Conservation (phyloP, 2,329 filamentous ascomycete genomes). For the Blastomyces emzantsi region DNA sequence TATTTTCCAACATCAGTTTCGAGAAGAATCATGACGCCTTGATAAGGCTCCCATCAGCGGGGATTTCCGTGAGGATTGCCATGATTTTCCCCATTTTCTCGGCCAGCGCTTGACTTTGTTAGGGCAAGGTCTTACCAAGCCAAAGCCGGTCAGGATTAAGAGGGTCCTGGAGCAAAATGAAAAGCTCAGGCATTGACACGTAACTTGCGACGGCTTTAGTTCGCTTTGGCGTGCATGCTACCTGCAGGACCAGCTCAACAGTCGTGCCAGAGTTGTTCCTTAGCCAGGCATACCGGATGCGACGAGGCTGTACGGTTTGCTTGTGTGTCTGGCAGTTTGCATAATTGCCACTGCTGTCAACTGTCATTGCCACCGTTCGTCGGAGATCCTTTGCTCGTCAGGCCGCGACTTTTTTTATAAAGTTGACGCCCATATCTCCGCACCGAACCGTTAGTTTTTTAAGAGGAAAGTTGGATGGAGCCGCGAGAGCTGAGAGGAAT, state of each 20-base stretch:
- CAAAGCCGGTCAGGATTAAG: constrained; percentile 20
- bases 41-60: background rate
- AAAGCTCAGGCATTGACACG: constrained; percentile 26
- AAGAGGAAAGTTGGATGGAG: background rate
- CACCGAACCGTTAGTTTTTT: background rate
- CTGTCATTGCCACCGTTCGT: constrained; percentile 19
- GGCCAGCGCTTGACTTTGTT: constrained; percentile 5
- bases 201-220: constrained; percentile 16
- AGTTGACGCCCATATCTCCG: background rate
- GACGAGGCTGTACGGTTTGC: background rate
- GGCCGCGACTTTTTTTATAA: background rate
- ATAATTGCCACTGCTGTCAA: constrained; percentile 18
- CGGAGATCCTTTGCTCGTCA: background rate
- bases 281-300: background rate
- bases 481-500: background rate
- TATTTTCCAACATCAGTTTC: background rate
- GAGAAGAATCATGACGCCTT: background rate
- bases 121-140: constrained; percentile 3
- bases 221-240: constrained; percentile 13
- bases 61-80: background rate
- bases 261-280: constrained; percentile 6
- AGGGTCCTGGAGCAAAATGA: constrained; percentile 22
- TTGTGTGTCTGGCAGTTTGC: background rate
- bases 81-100: background rate
- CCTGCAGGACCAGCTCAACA: constrained; percentile 18